Evolutionary conservation across 768 basidiomycete genomes (phyloP).

Genomic region (Trametopsis cervina): DNA sequence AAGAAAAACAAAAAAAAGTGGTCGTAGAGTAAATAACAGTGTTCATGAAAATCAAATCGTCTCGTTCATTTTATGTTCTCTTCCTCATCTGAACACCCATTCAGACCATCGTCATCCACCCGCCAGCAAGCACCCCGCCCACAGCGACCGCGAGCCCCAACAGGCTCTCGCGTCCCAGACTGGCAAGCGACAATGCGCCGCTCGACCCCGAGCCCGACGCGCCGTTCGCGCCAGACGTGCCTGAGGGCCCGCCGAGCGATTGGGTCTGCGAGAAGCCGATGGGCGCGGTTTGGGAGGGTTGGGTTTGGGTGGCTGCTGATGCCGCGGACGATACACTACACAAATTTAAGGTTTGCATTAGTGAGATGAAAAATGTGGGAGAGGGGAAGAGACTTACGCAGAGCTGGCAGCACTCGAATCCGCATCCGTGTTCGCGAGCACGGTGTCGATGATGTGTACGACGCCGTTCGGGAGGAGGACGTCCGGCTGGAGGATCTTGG

Average conservation of each 20-base stretch:
- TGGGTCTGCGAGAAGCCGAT: conserved; percentile 24
- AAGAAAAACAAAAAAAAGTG: no score
- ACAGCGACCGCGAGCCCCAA: conserved; percentile 1
- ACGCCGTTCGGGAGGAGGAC: conserved; percentile 63
- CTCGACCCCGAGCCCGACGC: neutral
- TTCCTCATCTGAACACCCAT: no score
- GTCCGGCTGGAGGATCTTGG: conserved; percentile 50
- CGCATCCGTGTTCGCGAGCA: conserved; percentile 39
- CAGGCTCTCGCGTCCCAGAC: neutral
- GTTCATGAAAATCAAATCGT: no score
- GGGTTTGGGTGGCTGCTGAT: conserved; percentile 31
- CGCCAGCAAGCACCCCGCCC: neutral
- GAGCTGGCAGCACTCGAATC: conserved; percentile 40
- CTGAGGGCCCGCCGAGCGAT: neutral
- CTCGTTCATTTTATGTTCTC: no score
- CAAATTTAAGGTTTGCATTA: neutral
- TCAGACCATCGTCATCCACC: conserved; percentile 3
- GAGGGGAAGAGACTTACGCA: conserved; percentile 31
- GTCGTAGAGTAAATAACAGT: no score
- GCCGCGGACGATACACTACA: conserved; percentile 38
- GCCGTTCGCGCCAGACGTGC: neutral
- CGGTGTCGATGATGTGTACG: conserved; percentile 51
- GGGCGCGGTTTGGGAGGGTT: conserved; percentile 34
- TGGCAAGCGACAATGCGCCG: neutral
- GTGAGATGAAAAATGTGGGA: neutral